Conservation (phyloP, 495 filamentous ascomycete species). For the Penicillium coprophilum region DNA sequence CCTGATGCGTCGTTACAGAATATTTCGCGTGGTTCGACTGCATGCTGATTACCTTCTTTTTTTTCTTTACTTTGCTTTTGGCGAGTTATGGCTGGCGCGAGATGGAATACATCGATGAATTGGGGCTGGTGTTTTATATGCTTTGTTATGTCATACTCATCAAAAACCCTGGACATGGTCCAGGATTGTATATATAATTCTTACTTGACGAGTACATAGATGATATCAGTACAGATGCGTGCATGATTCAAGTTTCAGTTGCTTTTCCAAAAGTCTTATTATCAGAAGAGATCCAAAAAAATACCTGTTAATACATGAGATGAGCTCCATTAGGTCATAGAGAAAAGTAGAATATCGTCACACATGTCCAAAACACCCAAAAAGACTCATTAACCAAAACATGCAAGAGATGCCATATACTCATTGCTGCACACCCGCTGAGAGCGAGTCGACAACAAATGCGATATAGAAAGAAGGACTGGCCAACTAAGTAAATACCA, state of each 20-base stretch:
- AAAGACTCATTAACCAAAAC: slow-evolving; percentile 1
- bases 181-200: slow-evolving; percentile 1
- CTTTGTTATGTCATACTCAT: background rate
- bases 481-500: background rate
- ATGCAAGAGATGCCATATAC: slow-evolving; percentile 12
- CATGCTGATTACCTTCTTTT: slow-evolving; percentile 5
- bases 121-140: background rate
- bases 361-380: slow-evolving; percentile 6
- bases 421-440: background rate
- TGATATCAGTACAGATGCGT: background rate
- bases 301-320: background rate
- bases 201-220: background rate
- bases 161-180: background rate
- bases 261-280: background rate
- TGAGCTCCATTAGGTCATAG: background rate
- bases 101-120: background rate
- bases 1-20: slow-evolving; percentile 26
- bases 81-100: background rate
- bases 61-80: background rate
- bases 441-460: background rate
- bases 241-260: background rate
- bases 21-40: slow-evolving; percentile 1
- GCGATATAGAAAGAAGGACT: background rate
- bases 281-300: background rate
- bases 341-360: slow-evolving; percentile 6